These are phyloP conservation scores for Heterobasidion annosum DNA, from an alignment of 1,284 basidiomycete species.

Conservation along the genomic window DNA sequence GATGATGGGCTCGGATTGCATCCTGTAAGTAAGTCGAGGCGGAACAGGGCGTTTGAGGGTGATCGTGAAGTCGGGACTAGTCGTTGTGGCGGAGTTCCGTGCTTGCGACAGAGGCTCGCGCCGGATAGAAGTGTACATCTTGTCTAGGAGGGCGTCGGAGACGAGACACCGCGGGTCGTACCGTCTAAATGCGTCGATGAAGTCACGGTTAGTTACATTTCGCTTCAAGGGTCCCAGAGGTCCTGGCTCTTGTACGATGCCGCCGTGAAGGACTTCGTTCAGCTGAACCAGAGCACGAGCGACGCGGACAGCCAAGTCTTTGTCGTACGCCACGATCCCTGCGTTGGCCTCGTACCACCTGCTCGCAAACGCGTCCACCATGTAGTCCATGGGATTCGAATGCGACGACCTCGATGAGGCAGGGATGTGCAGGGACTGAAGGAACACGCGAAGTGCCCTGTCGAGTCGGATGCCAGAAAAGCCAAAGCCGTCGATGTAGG, in stretches of 20 bases:
- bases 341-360: slow-evolving; percentile 91
- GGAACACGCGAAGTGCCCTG: slow-evolving; percentile 80
- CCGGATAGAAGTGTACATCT: slow-evolving; percentile 71
- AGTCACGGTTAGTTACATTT: slow-evolving; percentile 65
- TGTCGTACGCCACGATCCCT: slow-evolving; percentile 67
- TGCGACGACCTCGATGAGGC: slow-evolving; percentile 33
- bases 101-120: slow-evolving; percentile 69
- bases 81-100: slow-evolving; percentile 31
- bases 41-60: slow-evolving; percentile 69
- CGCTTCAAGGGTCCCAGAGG: slow-evolving; percentile 53
- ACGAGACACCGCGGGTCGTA: slow-evolving; percentile 65
- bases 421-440: slow-evolving; percentile 75
- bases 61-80: slow-evolving; percentile 45
- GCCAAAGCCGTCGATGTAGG: slow-evolving; percentile 83
- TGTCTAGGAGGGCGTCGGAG: slow-evolving; percentile 63
- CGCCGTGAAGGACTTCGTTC: slow-evolving; percentile 72
- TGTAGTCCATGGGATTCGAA: slow-evolving; percentile 45
- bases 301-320: slow-evolving; percentile 69
- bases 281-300: slow-evolving; percentile 83
- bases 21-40: slow-evolving; percentile 70
- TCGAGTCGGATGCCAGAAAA: slow-evolving; percentile 81
- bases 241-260: slow-evolving; percentile 51
- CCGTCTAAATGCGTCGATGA: slow-evolving; percentile 70
- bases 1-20: slow-evolving; percentile 79
- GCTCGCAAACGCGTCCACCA: slow-evolving; percentile 80